Conservation (phyloP, 2,329 filamentous ascomycete genomes). For the Podosphaera fusca region DNA sequence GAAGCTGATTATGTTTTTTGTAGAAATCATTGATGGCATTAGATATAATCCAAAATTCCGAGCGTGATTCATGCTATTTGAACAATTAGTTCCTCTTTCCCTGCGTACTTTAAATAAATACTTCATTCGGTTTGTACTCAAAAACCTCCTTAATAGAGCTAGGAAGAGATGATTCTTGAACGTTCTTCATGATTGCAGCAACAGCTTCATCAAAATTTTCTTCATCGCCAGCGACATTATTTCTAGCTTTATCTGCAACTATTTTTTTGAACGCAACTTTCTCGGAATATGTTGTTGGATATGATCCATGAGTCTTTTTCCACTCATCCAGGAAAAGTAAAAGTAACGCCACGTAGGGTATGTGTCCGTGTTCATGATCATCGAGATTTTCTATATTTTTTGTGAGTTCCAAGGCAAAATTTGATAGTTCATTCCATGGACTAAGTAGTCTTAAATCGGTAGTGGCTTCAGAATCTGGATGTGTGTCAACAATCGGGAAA, state of each 20-base stretch:
- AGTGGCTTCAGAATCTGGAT: conserved; percentile 68
- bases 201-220: conserved; percentile 94
- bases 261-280: conserved; percentile 62
- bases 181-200: conserved; percentile 67
- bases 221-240: conserved; percentile 66
- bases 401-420: conserved; percentile 44
- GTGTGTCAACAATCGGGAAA: conserved; percentile 86
- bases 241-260: conserved; percentile 42
- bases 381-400: conserved; percentile 44
- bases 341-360: conserved; percentile 68
- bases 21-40: conserved; percentile 61
- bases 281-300: conserved; percentile 57
- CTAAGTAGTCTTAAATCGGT: conserved; percentile 64
- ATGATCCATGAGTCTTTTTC: conserved; percentile 47
- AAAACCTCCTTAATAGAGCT: conserved; percentile 58
- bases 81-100: conserved; percentile 5
- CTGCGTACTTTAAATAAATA: conserved; percentile 22
- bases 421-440: conserved; percentile 63
- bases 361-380: conserved; percentile 68
- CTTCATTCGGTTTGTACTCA: conserved; percentile 30
- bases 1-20: conserved; percentile 45
- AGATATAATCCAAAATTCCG: conserved; percentile 74
- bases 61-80: conserved; percentile 23
- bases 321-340: conserved; percentile 64
- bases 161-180: conserved; percentile 45